A percentile compares a stretch with the other conserved stretches of the same genome.
These are phyloP conservation scores for Penicillium carneum DNA, from an alignment of 2,329 filamentous ascomycete genomes.

Conservation along the genomic window DNA sequence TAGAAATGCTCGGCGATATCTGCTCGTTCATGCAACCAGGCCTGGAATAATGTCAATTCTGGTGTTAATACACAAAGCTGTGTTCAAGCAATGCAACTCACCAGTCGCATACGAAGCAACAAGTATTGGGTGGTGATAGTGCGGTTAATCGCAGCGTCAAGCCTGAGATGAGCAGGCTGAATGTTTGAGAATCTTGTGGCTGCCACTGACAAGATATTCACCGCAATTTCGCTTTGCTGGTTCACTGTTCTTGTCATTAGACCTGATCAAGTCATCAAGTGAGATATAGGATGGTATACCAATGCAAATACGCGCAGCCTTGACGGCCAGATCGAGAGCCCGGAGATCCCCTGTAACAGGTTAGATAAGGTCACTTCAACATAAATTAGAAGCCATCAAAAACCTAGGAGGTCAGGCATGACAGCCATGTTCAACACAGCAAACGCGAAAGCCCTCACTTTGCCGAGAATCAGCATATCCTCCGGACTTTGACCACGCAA, in stretches of 20 bases:
- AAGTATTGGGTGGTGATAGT: constrained; percentile 64
- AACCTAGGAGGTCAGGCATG: constrained; percentile 6
- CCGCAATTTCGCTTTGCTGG: constrained; percentile 64
- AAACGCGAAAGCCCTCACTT: constrained; percentile 8
- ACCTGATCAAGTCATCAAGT: constrained; percentile 13
- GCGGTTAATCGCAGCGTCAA: constrained; percentile 21
- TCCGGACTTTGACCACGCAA: constrained; percentile 13
- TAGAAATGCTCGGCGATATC: constrained; percentile 83
- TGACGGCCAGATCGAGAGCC: constrained; percentile 72
- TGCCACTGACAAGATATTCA: constrained; percentile 69
- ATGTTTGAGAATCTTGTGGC: constrained; percentile 61
- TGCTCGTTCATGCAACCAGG: constrained; percentile 74
- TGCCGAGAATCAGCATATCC: not conserved
- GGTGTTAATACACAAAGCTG: constrained; percentile 1
- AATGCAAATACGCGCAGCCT: constrained; percentile 69
- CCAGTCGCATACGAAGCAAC: constrained; percentile 70
- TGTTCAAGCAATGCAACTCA: constrained; percentile 49
- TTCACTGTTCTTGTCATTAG: constrained; percentile 52
- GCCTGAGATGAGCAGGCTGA: constrained; percentile 20
- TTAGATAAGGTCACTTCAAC: not conserved
- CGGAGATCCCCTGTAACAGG: constrained; percentile 46
- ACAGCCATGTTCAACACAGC: constrained; percentile 7
- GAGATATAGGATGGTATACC: constrained; percentile 50
- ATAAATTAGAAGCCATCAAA: not conserved
- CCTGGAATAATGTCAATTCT: constrained; percentile 56